Evolutionary conservation across 106 monocot species (phyloP), one percentile per base, ranked within the genome.

Genomic region (Dioscorea zingiberensis): DNA sequence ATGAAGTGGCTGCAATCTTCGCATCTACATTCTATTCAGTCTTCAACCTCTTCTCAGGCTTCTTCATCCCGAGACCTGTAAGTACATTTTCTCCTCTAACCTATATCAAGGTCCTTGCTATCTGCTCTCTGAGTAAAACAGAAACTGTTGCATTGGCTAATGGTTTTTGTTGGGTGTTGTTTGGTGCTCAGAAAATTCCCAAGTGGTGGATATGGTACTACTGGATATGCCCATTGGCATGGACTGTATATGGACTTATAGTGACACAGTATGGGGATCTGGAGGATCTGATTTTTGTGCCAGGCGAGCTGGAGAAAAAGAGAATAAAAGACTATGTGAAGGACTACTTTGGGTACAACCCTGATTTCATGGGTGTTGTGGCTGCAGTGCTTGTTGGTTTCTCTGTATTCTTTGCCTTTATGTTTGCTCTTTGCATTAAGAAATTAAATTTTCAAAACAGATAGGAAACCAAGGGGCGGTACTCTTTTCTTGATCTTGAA

Each of bases 171-270:
- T 77, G 46, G 23, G 59, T 6, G 18, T 18, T 51, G 3, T 66
- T 68, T 49, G 54, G 14, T 38, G 49, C 66, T 49, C 94, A 95
- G 94, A 95, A 60, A 80, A 91, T 95, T 51, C 94, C 94, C 6
- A 72, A 71, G 25, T 88, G 94, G 91, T 91, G 94, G 94, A 63
- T 85, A 25, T 95, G 94, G 94, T 95, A 95, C 83, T 91, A 91
- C 60, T 95, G 94, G 94, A 85, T 91, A 25, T 91, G 91, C 74
- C 94, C 91, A 17, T 54, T 95, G 51, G 79, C 91, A 13, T 95
- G 94, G 94, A 95, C 94, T 0, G 87, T 95, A 0, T 91, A 91
- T 27, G 94, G 94, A 2, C 70, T 95, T 3, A 91, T 91, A 32
- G 57, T 67, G 53, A 83, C 83, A 1, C 94, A 95, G 18, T 91